phyloP scores from a whole-genome alignment of 805 yeast genomes.

The Lipomyces sp. region DNA sequence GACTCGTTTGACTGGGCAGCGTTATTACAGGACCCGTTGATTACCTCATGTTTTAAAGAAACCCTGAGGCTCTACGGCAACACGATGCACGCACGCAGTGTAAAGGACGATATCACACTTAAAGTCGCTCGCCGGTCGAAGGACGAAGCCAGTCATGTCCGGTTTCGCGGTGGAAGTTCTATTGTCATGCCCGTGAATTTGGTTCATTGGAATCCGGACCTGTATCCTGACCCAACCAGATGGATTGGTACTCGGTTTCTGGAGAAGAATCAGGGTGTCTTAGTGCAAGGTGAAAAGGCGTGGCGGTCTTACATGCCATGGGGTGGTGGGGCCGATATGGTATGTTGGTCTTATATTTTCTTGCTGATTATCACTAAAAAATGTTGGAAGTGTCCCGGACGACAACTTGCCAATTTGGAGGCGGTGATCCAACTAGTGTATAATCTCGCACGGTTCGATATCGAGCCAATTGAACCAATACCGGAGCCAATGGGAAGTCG shows the following conservation, averaged over 20 bases:
- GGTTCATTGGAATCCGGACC: slow-evolving; percentile 31
- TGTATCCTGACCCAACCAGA: background rate
- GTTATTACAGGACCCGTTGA: slow-evolving; percentile 13
- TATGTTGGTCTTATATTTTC: slow-evolving; percentile 3
- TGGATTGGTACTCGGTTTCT: too few relatives aligned
- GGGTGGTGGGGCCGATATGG: slow-evolving; percentile 26
- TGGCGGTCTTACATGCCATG: slow-evolving; percentile 14
- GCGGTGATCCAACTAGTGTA: slow-evolving; percentile 17
- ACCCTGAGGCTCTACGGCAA: slow-evolving; percentile 23
- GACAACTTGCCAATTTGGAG: slow-evolving; percentile 19
- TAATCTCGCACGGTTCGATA: slow-evolving; percentile 16
- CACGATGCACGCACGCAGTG: slow-evolving; percentile 19
- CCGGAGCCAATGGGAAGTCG: slow-evolving; percentile 19
- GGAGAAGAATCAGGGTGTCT: too few relatives aligned
- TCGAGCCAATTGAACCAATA: slow-evolving; percentile 13
- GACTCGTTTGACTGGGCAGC: slow-evolving; percentile 23
- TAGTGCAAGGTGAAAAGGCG: background rate
- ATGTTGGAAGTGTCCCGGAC: slow-evolving; percentile 25
- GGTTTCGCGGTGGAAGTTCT: slow-evolving; percentile 10
- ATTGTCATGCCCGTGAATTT: slow-evolving; percentile 19
- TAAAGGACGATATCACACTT: slow-evolving; percentile 17
- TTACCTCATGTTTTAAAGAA: slow-evolving; percentile 31
- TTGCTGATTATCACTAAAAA: background rate
- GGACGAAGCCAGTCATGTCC: too few relatives aligned
- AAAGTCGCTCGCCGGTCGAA: slow-evolving; percentile 13